phyloP scores from a whole-genome alignment of 495 filamentous ascomycete species.

The Thermochaetoides thermophila region DNA sequence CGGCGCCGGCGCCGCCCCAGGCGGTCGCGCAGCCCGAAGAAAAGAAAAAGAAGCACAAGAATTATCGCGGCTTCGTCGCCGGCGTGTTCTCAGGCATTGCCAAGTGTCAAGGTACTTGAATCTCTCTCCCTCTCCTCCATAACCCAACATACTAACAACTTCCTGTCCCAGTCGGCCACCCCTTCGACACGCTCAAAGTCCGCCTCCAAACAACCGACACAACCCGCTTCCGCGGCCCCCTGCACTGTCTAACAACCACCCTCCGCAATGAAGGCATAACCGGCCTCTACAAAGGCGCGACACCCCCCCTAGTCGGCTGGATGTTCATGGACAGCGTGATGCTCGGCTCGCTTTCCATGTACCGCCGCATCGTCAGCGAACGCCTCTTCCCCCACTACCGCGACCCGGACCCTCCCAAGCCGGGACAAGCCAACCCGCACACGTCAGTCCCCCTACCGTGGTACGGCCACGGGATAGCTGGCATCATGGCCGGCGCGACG shows the following conservation, averaged over 20 bases:
- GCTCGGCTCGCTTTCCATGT: slow-evolving; percentile 82
- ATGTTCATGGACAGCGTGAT: slow-evolving; percentile 97
- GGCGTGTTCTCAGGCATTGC: slow-evolving; percentile 87
- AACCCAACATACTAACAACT: neutral
- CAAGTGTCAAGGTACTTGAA: slow-evolving; percentile 61
- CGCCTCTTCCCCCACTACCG: slow-evolving; percentile 53
- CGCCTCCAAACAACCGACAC: slow-evolving; percentile 77
- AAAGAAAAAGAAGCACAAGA: slow-evolving; percentile 15
- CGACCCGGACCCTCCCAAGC: too few species aligned
- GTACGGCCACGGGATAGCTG: slow-evolving; percentile 73
- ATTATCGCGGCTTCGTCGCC: slow-evolving; percentile 88
- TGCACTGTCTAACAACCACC: slow-evolving; percentile 75
- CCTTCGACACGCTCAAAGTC: slow-evolving; percentile 94
- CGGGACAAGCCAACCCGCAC: neutral
- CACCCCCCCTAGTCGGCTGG: slow-evolving; percentile 85
- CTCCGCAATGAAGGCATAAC: slow-evolving; percentile 62
- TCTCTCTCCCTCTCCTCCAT: neutral
- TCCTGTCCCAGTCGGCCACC: slow-evolving; percentile 29
- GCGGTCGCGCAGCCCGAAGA: slow-evolving; percentile 1
- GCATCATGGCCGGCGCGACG: slow-evolving; percentile 73
- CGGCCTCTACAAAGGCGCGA: slow-evolving; percentile 82
- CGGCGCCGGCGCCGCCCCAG: slow-evolving; percentile 4
- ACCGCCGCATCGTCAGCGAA: slow-evolving; percentile 65
- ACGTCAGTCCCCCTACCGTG: slow-evolving; percentile 43
- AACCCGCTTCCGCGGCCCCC: slow-evolving; percentile 64